Base-by-base conservation (phyloP, 2,329 filamentous ascomycete genomes). In the Rosellinia necatrix region DNA sequence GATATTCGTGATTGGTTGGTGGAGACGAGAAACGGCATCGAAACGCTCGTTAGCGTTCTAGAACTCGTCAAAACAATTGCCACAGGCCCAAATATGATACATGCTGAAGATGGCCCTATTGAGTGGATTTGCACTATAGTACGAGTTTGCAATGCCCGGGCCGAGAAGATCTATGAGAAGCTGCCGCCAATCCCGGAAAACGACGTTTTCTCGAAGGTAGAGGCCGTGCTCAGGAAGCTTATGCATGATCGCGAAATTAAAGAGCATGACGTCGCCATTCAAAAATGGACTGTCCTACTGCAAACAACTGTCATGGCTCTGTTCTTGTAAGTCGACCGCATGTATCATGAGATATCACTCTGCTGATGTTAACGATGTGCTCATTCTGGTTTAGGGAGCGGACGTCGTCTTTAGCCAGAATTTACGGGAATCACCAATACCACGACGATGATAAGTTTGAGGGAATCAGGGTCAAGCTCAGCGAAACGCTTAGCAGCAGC, bases 161-260 rank as follows among this genome's bases (percentile, higher is more conserved):
- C 34, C 1, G 47, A 34, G 15, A 49, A 49, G 35, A 49, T 49
- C 17, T 24, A n/a, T 8, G 25, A 41, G 24, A 49, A 40, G 25
- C 6, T 49, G 10, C 25, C 47, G 15, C 22, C 17, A 21, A 17
- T 6, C 4, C 47, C 35, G 15, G 47, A n/a, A 10, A 13, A 49
- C 32, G 47, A 35, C 2, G 12, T 49, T 24, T 15, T 49, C 15
- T 19, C 47, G 6, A 49, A 41, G 35, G 12, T 49, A 32, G 35
- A 49, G 15, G 5, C 35, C 10, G 35, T 49, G 10, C 24, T 49
- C 3, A 49, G 24, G 17, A 49, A 40, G 35, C 47, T 49, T 17
- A 49, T 49, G 47, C 27, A 21, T 32, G 47, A 49, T 21, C 47
- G 25, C 5, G 47, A 24, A 17, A 49, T 49, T 24, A 49, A 40